Percentiles rank a stretch among this genome's conserved stretches.
These are phyloP conservation scores for Pittosporum tobira DNA, from an alignment of 129 eudicot genomes.

Conservation along the genomic window DNA sequence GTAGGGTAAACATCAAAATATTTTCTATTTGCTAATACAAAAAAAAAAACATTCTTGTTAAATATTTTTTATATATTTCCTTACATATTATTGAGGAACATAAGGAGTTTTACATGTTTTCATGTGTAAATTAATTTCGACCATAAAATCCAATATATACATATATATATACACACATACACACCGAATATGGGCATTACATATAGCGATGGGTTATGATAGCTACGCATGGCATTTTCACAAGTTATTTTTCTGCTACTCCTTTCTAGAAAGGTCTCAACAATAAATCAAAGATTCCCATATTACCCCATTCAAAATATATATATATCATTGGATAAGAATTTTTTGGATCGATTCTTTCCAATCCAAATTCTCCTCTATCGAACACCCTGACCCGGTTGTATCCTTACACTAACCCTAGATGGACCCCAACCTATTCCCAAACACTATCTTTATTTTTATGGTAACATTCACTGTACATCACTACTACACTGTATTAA, in stretches of 20 bases:
- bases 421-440: background rate
- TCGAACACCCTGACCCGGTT: slow-evolving; percentile 19
- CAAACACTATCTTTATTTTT: background rate
- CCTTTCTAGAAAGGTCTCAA: slow-evolving; percentile 9
- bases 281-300: slow-evolving; percentile 20
- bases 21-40: too few species aligned
- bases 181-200: too few species aligned
- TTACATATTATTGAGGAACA: too few species aligned
- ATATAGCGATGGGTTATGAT: too few species aligned
- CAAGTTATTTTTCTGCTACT: background rate
- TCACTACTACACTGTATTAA: background rate
- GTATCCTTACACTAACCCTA: slow-evolving; percentile 4
- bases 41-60: too few species aligned
- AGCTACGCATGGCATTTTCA: background rate
- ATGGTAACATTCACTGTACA: background rate
- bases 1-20: too few species aligned
- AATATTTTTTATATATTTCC: too few species aligned
- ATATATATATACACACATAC: too few species aligned
- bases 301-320: slow-evolving; percentile 4
- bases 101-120: too few species aligned
- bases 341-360: slow-evolving; percentile 22
- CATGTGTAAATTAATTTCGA: too few species aligned
- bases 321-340: slow-evolving; percentile 15
- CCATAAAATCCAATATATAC: too few species aligned
- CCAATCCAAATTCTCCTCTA: slow-evolving; percentile 25